Evolutionary conservation across 2,329 filamentous ascomycete species (phyloP), one percentile per base, ranked within the genome.

Genomic region (Sporothrix pallida): DNA sequence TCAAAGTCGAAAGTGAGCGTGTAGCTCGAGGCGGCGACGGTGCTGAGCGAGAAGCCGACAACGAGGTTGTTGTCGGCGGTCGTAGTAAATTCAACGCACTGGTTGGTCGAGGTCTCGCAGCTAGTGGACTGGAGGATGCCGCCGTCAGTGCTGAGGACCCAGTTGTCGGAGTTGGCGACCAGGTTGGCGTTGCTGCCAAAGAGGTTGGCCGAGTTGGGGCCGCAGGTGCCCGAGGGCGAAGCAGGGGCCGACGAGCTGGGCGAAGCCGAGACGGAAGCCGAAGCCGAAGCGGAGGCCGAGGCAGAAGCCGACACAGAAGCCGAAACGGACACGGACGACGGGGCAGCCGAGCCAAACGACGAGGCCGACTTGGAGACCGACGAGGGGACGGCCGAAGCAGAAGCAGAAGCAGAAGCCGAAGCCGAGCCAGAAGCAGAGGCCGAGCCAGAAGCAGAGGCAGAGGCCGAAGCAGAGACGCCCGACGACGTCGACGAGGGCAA

Each of bases 81-180:
- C 15, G 63, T 31, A 12, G 8, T 15, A n/a, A 50, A 31, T 44
- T 50, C 63, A 12, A 68, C 20, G 63, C 63, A 68, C 44, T 68
- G 63, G 63, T 68, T n/a, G 20, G 63, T 68, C 44, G 63, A 50
- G 44, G 63, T 1, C 63, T 68, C 63, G 63, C 63, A 68, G 63
- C 63, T 68, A 12, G 44, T 48, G 20, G 63, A 15, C n/a, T 31
- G 4, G 23, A 68, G 10, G 63, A 9, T 65, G 63, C 9, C 23
- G 63, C 10, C 44, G n/a, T 48, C 23, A 20, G 17, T 48, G 44
- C 9, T 13, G 9, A 31, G 15, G 20, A 17, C 46, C 63, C 63
- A 68, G 44, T 17, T 26, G 63, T 2, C 63, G 5, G 23, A 15
- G 23, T 50, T 68, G 44, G 63, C 50, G 63, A 44, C 63, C n/a